Conservation (phyloP, 805 yeast species). For the Saccharomyces jurei region DNA sequence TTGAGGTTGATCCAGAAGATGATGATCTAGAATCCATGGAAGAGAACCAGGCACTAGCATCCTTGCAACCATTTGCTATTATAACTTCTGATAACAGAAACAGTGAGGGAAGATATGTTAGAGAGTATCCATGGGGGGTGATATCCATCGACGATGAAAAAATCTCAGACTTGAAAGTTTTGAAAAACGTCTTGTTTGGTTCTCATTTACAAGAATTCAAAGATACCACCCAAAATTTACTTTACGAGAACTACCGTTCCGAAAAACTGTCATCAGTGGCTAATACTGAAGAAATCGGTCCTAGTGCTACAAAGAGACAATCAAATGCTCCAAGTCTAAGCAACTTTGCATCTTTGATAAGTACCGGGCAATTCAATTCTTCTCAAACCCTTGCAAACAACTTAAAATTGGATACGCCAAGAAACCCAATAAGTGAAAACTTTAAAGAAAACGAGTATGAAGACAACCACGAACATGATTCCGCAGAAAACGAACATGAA, state of each 20-base stretch:
- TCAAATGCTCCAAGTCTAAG: conserved; percentile 32
- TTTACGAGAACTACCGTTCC: conserved; percentile 74
- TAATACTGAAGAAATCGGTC: conserved; percentile 12
- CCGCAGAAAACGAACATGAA: conserved; percentile 9
- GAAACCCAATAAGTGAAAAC: conserved; percentile 5
- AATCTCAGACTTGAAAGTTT: conserved; percentile 44
- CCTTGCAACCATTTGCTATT: conserved; percentile 69
- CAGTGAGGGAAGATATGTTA: conserved; percentile 50
- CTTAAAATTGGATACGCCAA: conserved; percentile 17
- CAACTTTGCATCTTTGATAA: conserved; percentile 30
- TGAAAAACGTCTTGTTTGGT: conserved; percentile 68
- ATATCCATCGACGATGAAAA: conserved; percentile 44
- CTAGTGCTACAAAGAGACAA: conserved; percentile 14
- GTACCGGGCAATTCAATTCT: conserved; percentile 30
- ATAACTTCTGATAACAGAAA: conserved; percentile 55
- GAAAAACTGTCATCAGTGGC: conserved; percentile 61
- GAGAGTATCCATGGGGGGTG: conserved; percentile 72
- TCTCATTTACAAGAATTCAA: conserved; percentile 77
- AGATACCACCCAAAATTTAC: conserved; percentile 67
- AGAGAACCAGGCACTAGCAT: conserved; percentile 55
- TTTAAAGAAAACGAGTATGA: not conserved
- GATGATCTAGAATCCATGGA: conserved; percentile 63
- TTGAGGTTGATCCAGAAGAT: conserved; percentile 62
- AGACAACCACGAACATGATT: not conserved
- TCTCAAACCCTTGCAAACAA: conserved; percentile 9